Conservation (phyloP, 805 yeast genomes). For the Candida xiaguanensis region DNA sequence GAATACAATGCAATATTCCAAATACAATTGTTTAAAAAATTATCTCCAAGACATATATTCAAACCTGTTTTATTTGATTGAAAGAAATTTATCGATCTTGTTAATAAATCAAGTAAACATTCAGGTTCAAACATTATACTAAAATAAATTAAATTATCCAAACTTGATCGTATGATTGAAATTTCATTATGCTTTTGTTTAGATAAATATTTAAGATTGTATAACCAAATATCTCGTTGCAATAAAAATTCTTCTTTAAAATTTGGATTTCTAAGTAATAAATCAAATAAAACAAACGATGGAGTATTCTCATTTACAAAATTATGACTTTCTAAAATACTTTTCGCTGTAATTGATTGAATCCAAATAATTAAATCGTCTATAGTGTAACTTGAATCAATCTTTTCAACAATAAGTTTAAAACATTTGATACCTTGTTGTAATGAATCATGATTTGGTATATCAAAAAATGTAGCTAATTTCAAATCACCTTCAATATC, state of each 20-base stretch:
- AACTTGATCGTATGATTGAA: conserved; percentile 15
- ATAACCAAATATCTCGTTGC: conserved; percentile 35
- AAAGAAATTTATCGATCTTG: conserved; percentile 16
- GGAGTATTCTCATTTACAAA: conserved; percentile 33
- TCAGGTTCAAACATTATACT: conserved; percentile 21
- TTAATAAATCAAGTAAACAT: conserved; percentile 17
- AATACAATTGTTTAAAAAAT: conserved; percentile 19
- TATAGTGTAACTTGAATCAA: background rate
- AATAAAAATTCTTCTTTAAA: conserved; percentile 26
- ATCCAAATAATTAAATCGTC: conserved; percentile 25
- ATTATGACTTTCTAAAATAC: conserved; percentile 29
- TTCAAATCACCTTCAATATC: background rate
- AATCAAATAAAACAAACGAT: conserved; percentile 33
- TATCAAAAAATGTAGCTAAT: background rate
- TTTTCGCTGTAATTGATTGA: conserved; percentile 25
- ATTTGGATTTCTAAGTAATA: conserved; percentile 35
- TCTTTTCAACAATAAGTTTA: background rate
- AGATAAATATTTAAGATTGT: conserved; percentile 21
- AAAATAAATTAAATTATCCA: conserved; percentile 27
- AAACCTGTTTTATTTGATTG: conserved; percentile 17
- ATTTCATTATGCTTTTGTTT: conserved; percentile 17
- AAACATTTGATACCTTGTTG: conserved; percentile 5
- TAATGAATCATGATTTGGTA: background rate
- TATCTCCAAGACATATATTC: conserved; percentile 18
- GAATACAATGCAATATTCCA: conserved; percentile 25